Conservation (phyloP, 257 asterid species). For the Fraxinus excelsior region DNA sequence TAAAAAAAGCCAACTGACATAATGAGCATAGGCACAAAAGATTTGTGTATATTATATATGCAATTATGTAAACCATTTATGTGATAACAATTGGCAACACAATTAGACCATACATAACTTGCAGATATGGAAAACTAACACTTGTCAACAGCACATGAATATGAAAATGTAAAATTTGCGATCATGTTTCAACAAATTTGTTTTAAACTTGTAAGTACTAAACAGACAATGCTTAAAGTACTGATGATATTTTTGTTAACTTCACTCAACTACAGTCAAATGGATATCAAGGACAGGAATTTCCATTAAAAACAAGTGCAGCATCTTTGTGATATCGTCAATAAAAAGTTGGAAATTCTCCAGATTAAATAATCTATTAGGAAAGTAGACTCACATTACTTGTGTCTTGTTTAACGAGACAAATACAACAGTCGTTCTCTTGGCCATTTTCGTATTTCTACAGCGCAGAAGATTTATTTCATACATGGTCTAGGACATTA, state of each 20-base stretch:
- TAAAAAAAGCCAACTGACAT: too few relatives aligned
- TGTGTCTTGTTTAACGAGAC: not conserved
- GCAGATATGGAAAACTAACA: not conserved
- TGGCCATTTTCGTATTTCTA: not conserved
- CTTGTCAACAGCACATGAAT: not conserved
- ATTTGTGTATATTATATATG: too few relatives aligned
- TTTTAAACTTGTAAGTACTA: not conserved
- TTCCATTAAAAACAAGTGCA: not conserved
- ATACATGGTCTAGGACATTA: not conserved
- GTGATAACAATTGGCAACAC: not conserved
- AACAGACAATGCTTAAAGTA: not conserved
- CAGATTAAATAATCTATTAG: not conserved
- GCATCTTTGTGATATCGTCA: not conserved
- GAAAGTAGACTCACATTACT: not conserved
- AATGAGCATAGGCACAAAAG: too few relatives aligned
- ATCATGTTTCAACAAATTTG: not conserved
- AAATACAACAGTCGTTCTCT: not conserved
- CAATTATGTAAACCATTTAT: not conserved
- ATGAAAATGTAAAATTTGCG: not conserved
- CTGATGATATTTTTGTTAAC: not conserved
- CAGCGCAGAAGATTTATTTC: not conserved
- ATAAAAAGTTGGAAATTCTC: not conserved
- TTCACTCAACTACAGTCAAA: not conserved
- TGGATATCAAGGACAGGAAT: not conserved
- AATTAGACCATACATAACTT: not conserved